These are phyloP conservation scores for Zymoseptoria tritici DNA, from an alignment of 2,329 filamentous ascomycete genomes.

Conservation along the genomic window DNA sequence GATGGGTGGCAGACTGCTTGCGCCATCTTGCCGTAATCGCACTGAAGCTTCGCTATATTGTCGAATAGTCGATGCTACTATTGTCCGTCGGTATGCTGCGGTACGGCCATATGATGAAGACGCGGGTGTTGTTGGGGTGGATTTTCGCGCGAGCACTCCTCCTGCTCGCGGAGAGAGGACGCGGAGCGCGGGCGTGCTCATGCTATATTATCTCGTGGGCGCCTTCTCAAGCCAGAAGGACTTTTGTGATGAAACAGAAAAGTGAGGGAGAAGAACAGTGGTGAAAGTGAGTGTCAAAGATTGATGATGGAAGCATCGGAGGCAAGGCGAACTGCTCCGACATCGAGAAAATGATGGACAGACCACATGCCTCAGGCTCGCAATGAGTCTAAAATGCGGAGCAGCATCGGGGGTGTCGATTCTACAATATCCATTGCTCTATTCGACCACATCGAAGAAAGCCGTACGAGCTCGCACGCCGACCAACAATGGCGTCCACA, in stretches of 20 bases:
- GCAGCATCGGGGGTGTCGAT: slow-evolving; percentile 1
- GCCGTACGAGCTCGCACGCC: background rate
- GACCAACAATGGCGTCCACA: slow-evolving; percentile 15
- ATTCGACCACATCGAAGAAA: background rate
- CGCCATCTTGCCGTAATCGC: slow-evolving; percentile 21
- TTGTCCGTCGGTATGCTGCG: slow-evolving; percentile 43
- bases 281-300: background rate
- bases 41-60: slow-evolving; percentile 25
- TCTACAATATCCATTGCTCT: background rate
- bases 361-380: background rate
- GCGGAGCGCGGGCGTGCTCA: slow-evolving; percentile 38
- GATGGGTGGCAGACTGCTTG: slow-evolving; percentile 22
- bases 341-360: background rate
- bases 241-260: slow-evolving; percentile 2
- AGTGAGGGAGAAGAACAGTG: background rate
- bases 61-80: slow-evolving; percentile 11
- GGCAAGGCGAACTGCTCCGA: background rate
- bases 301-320: slow-evolving; percentile 1
- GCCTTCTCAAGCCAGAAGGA: background rate
- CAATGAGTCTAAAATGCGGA: background rate
- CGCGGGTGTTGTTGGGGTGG: slow-evolving; percentile 31
- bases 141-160: slow-evolving; percentile 31
- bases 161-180: slow-evolving; percentile 36
- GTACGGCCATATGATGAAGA: slow-evolving; percentile 38
- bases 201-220: slow-evolving; percentile 27